Base-by-base conservation (phyloP, 78 protist species). In the Planoprotostelium fungivorum region DNA sequence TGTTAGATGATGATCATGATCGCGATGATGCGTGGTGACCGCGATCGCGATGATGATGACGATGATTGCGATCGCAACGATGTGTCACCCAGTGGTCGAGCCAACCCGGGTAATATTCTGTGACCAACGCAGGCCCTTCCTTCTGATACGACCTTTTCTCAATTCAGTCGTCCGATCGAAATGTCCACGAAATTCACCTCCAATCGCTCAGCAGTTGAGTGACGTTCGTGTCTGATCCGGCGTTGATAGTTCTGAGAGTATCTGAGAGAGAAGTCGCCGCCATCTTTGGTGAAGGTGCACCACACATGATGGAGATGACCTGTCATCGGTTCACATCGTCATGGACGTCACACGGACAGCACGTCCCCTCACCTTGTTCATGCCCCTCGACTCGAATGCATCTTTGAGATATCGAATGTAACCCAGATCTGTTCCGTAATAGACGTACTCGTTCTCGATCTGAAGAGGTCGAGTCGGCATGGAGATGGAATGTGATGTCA, bases 381-480 rank as follows among this genome's bases (percentile, higher is more conserved):
- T 88, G 5, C 94, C 94, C 35, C 88, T 84, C 73, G 34, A 84
- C 29, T 91, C 89, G 31, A 38, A 85, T 37, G 87, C 1, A 0
- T 28, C 16, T 28, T 38, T 37, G 29, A 91, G 87, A 10, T 23
- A 31, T 34, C 89, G 73, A 25, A 95, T 38, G 63, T 92, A 87
- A 38, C 37, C 1, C 23, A 36, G 38, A 86, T 95, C 97, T 29
- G 90, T 84, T 0, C 97, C 95, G 51, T 91, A 95, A 31, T 83
- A 35, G 84, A 94, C 97, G 36, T 84, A 95, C 37, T 95, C 97
- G 84, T 95, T 95, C 31, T 95, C 96, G 0, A 51, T 51, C 73
- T 51, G 73, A 51, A 51, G 73, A n/a, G 73, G 73, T 51, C 16
- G 73, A 51, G 73, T 51, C 16, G 73, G 5, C n/a, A n/a, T n/a